Conservation (phyloP, 2,329 filamentous ascomycete species). For the Venturia nashicola region DNA sequence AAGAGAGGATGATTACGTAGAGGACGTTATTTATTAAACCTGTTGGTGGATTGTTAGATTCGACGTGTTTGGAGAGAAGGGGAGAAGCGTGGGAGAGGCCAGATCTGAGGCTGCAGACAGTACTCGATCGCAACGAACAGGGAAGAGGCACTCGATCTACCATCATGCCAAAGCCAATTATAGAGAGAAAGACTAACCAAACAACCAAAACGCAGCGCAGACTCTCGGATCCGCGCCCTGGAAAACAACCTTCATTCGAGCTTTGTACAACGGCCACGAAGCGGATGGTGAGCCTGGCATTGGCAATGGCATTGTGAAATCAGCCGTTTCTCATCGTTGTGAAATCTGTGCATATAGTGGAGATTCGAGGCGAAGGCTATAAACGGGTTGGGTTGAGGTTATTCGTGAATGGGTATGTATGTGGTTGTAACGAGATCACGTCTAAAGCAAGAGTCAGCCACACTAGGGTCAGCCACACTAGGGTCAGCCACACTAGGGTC, state of each 20-base stretch:
- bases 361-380: not conserved
- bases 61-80: not conserved
- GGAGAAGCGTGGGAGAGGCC: not conserved
- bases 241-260: constrained; percentile 51
- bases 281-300: constrained; percentile 47
- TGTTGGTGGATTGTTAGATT: constrained; percentile 22
- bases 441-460: no score
- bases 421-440: no score
- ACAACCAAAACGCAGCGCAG: constrained; percentile 79
- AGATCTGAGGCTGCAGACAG: no score
- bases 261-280: constrained; percentile 62
- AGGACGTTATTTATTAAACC: constrained; percentile 94
- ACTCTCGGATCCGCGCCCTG: constrained; percentile 59
- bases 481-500: no score
- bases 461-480: no score
- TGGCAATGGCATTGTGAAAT: constrained; percentile 26
- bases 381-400: no score
- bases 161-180: not conserved
- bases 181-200: constrained; percentile 50
- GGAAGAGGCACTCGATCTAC: no score
- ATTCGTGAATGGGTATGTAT: no score
- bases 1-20: constrained; percentile 92
- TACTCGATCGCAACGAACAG: no score
- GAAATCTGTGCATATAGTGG: not conserved
- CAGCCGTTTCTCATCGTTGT: not conserved